Percentiles rank a stretch among this genome's conserved stretches.
Evolutionary conservation across 495 filamentous ascomycete genomes (phyloP).

Genomic region (Tuber melanosporum): DNA sequence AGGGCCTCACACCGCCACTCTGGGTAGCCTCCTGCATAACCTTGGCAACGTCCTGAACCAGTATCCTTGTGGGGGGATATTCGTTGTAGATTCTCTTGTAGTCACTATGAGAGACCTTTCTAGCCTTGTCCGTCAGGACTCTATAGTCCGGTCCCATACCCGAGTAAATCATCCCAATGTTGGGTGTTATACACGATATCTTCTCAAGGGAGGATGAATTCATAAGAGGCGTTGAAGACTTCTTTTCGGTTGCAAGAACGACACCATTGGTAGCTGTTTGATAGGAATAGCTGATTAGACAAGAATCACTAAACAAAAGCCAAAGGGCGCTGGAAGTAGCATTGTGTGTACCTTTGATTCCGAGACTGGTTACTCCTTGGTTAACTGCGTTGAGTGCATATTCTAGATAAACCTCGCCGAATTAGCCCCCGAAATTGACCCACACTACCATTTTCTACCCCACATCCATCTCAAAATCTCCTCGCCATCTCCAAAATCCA

Average conservation of each 20-base stretch:
- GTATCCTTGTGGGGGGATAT: conserved; percentile 95
- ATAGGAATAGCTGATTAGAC: conserved; percentile 15
- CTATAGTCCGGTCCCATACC: conserved; percentile 99
- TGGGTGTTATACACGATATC: conserved; percentile 93
- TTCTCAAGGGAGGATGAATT: conserved; percentile 93
- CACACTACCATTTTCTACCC: conserved; percentile 12
- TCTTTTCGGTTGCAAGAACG: conserved; percentile 98
- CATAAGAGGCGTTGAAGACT: conserved; percentile 93
- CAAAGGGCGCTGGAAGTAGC: conserved; percentile 12
- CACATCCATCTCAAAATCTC: conserved; percentile 1
- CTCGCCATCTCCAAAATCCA: not conserved
- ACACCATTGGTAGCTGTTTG: conserved; percentile 87
- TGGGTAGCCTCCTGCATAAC: conserved; percentile 99
- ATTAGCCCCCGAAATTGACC: conserved; percentile 34
- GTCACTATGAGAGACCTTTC: conserved; percentile 96
- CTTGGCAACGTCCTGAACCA: conserved; percentile 95
- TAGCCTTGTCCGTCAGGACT: conserved; percentile 92
- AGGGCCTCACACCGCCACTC: conserved; percentile 94
- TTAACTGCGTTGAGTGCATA: conserved; percentile 99
- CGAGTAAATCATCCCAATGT: conserved; percentile 99
- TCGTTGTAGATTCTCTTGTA: conserved; percentile 99
- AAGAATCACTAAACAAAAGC: not conserved
- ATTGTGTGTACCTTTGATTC: conserved; percentile 74
- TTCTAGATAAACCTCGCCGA: conserved; percentile 52
- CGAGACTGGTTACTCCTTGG: conserved; percentile 94